Base-by-base conservation (phyloP, 768 basidiomycete genomes). In the Tylopilus rubrobrunneus region DNA sequence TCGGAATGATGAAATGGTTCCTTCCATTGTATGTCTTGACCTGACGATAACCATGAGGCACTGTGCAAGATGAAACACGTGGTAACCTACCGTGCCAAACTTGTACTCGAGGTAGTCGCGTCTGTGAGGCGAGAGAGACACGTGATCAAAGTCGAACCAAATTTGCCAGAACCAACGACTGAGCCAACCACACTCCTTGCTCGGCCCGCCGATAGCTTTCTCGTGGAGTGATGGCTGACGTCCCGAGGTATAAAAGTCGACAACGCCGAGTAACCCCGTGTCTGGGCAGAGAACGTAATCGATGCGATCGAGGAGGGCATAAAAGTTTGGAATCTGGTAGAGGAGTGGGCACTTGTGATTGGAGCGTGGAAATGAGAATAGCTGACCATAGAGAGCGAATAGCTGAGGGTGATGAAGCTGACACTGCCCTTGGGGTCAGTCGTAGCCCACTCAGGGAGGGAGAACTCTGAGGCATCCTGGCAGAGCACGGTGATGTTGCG, bases 121-220 rank as follows among this genome's bases (percentile, higher is more conserved):
- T 33, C 86, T 71, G 27, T 81, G 79, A 8, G 82, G 80, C 23
- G 77, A 76, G 9, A 81, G 67, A 15, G 76, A 79, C 34, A 83
- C 77, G 60, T 78, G 76, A 57, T 80, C 79, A 55, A 80, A 79
- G 56, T 79, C 78, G 58, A 80, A 81, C 83, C 83, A 88, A 41
- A 84, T 84, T 59, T 85, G 83, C 87, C 87, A 89, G 73, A 89
- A 89, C 82, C 84, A 83, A 4, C 86, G 76, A n/a, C 78, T 77
- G 45, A 83, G 71, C 83, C 84, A 89, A 1, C 80, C 73, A 68
- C 82, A 76, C 67, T 79, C 74, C 42, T 83, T 83, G 56, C 78
- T 81, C 23, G 74, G 74, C 0, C 83, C 83, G 1, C 85, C 85
- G 36, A 87, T 85, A 0, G 83, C 80, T 65, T 76, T 78, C 44